Base-by-base conservation (phyloP, 2,329 filamentous ascomycete species). In the Chaetomiaceae sp. region DNA sequence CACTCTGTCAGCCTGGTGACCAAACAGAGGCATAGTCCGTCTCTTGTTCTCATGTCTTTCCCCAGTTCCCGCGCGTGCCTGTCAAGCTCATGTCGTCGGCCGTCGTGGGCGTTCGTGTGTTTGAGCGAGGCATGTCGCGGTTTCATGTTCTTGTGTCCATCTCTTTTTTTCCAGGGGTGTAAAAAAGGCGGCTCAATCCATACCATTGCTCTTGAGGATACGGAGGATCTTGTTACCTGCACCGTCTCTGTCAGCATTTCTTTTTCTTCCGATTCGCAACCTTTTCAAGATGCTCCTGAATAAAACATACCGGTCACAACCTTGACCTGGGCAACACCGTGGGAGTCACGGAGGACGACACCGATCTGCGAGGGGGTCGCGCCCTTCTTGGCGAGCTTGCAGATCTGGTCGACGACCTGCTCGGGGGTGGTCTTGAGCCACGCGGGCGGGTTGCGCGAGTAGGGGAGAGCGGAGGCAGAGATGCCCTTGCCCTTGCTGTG, bases 401-500 rank as follows among this genome's bases (percentile, higher is more conserved):
- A 91, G 79, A 99, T 99, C 81, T 97, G 91, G 73, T 99, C 93
- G 67, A 96, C 89, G 73, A 99, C 90, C 80, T 95, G 89, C 69
- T 96, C 90, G 71, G 93, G 91, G 66, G 90, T 96, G 78, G 89
- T 95, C 87, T 99, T 99, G 76, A 97, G 81, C 93, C 93, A 99
- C 65, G 91, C 82, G 58, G 93, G 92, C 61, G 90, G 73, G 66
- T 82, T 85, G 79, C 93, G 92, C 65, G 89, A 96, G 86, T 97
- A 99, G 71, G 95, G 93, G 76, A 97, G 78, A 69, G 93, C 89
- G 60, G 89, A 96, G 78, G 89, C 77, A 64, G 89, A 90, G 78
- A 99, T 99, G 77, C 93, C 95, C 89, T 97, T 97, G 81, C 93
- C 92, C 70, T 96, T 96, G 83, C 82, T 88, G 86, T 99, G 95